These are phyloP conservation scores for Claviceps lovelessii DNA, from an alignment of 2,329 filamentous ascomycete genomes.

Conservation along the genomic window DNA sequence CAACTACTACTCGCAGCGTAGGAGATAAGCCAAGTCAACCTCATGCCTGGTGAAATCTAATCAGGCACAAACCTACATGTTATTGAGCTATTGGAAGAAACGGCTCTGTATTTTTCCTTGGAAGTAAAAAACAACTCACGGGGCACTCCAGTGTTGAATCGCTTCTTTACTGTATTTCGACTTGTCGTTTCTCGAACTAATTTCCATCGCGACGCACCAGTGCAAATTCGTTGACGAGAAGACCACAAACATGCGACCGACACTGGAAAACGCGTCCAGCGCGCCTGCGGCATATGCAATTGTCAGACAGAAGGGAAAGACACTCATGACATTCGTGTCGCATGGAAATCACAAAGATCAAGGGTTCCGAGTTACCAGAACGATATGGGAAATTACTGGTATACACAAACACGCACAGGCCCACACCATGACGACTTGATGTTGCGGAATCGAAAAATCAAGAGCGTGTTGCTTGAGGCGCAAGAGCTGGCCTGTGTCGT, in stretches of 20 bases:
- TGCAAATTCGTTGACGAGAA: not conserved
- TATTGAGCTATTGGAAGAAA: no score
- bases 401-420: not conserved
- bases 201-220: not conserved
- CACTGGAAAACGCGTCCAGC: no score
- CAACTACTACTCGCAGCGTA: conserved; percentile 16
- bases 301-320: not conserved
- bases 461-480: not conserved
- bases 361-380: no score
- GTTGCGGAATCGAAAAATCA: not conserved
- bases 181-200: not conserved
- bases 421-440: not conserved
- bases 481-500: not conserved
- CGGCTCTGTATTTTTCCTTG: not conserved
- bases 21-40: conserved; percentile 10
- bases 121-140: not conserved
- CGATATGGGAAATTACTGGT: no score
- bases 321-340: no score
- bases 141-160: not conserved
- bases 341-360: no score
- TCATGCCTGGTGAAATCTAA: conserved; percentile 1
- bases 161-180: not conserved
- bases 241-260: no score
- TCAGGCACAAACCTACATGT: not conserved
- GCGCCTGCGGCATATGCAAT: no score